Evolutionary conservation across 2,329 filamentous ascomycete species (phyloP), one percentile per base, ranked within the genome.

Genomic region (Colletotrichum orbiculare): DNA sequence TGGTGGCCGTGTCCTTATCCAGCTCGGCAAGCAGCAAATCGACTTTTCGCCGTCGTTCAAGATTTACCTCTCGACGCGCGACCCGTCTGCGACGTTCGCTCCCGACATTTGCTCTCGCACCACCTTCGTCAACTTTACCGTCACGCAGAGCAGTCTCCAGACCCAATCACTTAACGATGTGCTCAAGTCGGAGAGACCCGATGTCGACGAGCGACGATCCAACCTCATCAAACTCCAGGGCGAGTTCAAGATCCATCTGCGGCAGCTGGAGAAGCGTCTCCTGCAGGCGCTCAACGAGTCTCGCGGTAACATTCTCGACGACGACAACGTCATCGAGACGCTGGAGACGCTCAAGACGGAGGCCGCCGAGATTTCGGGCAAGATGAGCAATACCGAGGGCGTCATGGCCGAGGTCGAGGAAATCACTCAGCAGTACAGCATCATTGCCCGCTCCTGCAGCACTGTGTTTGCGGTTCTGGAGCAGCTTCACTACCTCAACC

Each of bases 141-240:
- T 99, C 68, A 99, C 96, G 5, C 95, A 98, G 81, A 97, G 96
- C 86, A 98, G 95, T 84, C 85, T 99, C 74, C 96, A 97, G 81
- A 98, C 96, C 2, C 96, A 99, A 79, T 97, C 96, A 1, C 88
- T 99, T 70, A 97, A 97, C 71, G 94, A 99, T 69, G 96, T 98
- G 39, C 87, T 99, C 73, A 98, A 98, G 78, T 97, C 94, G 12
- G 96, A 99, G 83, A 89, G 96, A 60, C 96, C 96, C 4, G 96
- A 99, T 79, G 94, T 99, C 15, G 96, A 99, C 75, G 94, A 98
- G 82, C 89, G 96, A 69, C 89, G 96, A 62, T 97, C 94, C 41
- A 98, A 99, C 76, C 89, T 99, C 70, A 97, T 98, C 85, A 99
- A 99, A 82, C 88, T 97, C 73, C 96, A 99, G 81, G 96, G 96